Evolutionary conservation across 306 rosid genomes (phyloP), one percentile per base, ranked within the genome.

Genomic region (Heteromeles arbutifolia): DNA sequence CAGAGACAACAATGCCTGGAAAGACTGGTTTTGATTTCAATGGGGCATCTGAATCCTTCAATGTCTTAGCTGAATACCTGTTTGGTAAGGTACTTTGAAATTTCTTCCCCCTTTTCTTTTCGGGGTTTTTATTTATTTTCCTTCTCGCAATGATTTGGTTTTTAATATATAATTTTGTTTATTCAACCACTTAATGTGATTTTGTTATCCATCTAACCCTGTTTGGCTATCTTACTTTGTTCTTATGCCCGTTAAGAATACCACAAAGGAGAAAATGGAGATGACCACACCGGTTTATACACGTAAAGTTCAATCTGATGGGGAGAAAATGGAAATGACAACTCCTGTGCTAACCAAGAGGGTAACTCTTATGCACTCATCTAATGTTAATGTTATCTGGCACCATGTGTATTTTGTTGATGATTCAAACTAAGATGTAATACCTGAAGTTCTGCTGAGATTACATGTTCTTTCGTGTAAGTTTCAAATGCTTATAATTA

Each of bases 271-370:
- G 84, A 86, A 82, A 82, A 95, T 95, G 97, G 97, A 92, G 82
- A 95, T 95, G 97, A 95, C 97, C 59, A 86, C 97, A 10, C 98
- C 97, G 3, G 98, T 95, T 80, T 77, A 89, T 63, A 90, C 97
- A 8, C 85, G 87, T 74, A 91, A 86, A 84, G 79, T 74, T 65
- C 88, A 81, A 72, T 74, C 91, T n/a, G 87, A 76, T 58, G 96
- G 92, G 68, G 86, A 81, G 88, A 92, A 90, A 85, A 90, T 90
- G 98, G 97, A 90, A 54, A 95, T 92, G 97, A 95, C 93, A 65
- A 89, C 97, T 70, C 98, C 96, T 41, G 97, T 90, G 74, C 74
- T 92, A 76, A 95, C 98, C 72, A 86, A 80, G 75, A 90, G 80
- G 88, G 98, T 93, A 85, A 41, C 72, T 64, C 79, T 22, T 53